Percentiles rank a stretch among this genome's conserved stretches.
Conservation (phyloP, 1,139 yeast species). For the Saccharomycopsis phalli region DNA sequence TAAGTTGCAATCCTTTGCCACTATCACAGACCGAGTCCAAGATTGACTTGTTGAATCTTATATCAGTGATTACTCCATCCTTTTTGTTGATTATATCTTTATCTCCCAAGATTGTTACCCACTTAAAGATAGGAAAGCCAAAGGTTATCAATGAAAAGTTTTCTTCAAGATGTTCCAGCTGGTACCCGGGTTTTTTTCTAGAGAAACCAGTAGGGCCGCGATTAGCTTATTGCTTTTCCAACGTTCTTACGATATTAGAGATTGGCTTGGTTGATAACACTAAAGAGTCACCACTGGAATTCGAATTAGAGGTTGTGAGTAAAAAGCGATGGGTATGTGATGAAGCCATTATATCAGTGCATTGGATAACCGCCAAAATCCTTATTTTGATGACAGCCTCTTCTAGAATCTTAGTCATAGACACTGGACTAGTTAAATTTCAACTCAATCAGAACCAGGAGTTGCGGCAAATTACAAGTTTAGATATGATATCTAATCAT, state of each 20-base stretch:
- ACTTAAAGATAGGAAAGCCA: constrained; percentile 44
- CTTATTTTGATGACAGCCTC: constrained; percentile 43
- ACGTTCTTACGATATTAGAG: constrained; percentile 47
- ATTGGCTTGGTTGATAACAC: constrained; percentile 26
- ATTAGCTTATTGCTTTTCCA: constrained; percentile 63
- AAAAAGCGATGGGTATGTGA: constrained; percentile 39
- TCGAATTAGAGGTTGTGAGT: constrained; percentile 32
- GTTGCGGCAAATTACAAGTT: constrained; percentile 31
- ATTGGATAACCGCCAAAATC: constrained; percentile 52
- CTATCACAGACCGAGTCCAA: constrained; percentile 43
- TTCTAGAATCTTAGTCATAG: constrained; percentile 36
- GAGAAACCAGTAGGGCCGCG: constrained; percentile 31
- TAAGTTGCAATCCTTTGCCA: constrained; percentile 42
- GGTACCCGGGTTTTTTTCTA: constrained; percentile 46
- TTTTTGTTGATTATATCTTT: constrained; percentile 48
- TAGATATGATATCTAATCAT: constrained; percentile 40
- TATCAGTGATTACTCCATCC: constrained; percentile 52
- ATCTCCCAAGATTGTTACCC: constrained; percentile 43
- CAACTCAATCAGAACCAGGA: constrained; percentile 21
- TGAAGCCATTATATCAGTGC: constrained; percentile 42
- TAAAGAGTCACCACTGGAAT: constrained; percentile 30
- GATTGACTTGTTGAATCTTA: constrained; percentile 48
- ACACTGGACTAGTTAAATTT: constrained; percentile 24
- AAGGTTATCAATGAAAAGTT: constrained; percentile 30
- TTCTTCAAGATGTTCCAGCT: constrained; percentile 42